Conservation (phyloP, 164 flowering plant species). For the Vitis vinifera region DNA sequence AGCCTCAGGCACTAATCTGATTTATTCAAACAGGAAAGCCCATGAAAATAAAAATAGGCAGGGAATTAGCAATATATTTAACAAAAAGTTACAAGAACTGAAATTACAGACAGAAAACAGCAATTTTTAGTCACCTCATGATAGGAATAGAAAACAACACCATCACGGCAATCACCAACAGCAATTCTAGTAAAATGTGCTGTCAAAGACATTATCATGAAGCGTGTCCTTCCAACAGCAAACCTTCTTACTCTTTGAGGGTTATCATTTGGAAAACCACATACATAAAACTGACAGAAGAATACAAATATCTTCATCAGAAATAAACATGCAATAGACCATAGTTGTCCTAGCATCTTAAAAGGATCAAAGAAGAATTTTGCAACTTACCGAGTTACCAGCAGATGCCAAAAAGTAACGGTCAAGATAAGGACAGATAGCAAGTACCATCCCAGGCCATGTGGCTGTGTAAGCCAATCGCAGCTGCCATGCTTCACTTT, state of each 20-base stretch:
- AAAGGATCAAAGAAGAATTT: slow-evolving; percentile 4
- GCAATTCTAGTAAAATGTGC: slow-evolving; percentile 78
- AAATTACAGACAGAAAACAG: slow-evolving; percentile 2
- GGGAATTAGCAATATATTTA: neutral
- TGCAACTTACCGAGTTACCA: slow-evolving; percentile 80
- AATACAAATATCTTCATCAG: slow-evolving; percentile 9
- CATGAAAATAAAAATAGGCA: neutral
- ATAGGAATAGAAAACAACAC: slow-evolving; percentile 81
- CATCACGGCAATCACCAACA: slow-evolving; percentile 99
- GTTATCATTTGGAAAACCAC: slow-evolving; percentile 74
- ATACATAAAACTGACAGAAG: slow-evolving; percentile 72
- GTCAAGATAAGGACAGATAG: slow-evolving; percentile 87
- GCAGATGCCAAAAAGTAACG: slow-evolving; percentile 87
- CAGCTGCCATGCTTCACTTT: slow-evolving; percentile 75
- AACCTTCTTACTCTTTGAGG: slow-evolving; percentile 63
- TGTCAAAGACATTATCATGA: slow-evolving; percentile 69
- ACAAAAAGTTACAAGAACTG: neutral
- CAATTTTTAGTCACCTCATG: slow-evolving; percentile 60
- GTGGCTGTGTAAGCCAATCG: slow-evolving; percentile 39
- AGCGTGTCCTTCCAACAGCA: slow-evolving; percentile 79
- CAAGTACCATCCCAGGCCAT: slow-evolving; percentile 78
- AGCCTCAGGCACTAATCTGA: neutral
- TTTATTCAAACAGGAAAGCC: neutral
- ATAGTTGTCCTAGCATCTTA: neutral
- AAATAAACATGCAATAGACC: slow-evolving; percentile 2